phyloP scores from a whole-genome alignment of 352 stramenopile species.

The Phytophthora brassicae region DNA sequence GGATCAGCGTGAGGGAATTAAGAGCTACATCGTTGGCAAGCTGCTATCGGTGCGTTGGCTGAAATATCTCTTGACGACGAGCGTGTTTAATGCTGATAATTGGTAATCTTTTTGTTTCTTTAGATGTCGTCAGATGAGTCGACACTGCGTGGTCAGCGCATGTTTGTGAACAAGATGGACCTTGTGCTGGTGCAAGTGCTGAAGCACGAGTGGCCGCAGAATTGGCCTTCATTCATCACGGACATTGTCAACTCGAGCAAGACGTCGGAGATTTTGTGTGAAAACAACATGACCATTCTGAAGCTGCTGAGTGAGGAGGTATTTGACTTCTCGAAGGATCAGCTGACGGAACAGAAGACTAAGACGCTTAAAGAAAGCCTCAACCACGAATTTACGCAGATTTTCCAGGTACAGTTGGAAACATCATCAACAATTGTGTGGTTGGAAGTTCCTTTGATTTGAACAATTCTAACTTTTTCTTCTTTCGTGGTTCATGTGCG shows the following conservation, averaged over 20 bases:
- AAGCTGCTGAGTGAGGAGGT: slow-evolving; percentile 99
- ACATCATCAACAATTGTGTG: not conserved
- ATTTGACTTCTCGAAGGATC: slow-evolving; percentile 99
- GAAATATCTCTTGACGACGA: not conserved
- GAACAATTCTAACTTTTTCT: slow-evolving; percentile 2
- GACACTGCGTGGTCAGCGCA: slow-evolving; percentile 85
- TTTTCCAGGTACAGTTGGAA: slow-evolving; percentile 84
- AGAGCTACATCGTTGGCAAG: slow-evolving; percentile 98
- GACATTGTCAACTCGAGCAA: slow-evolving; percentile 94
- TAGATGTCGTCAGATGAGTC: slow-evolving; percentile 91
- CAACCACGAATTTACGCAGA: slow-evolving; percentile 98
- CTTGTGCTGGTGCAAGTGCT: slow-evolving; percentile 97
- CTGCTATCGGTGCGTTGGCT: slow-evolving; percentile 84
- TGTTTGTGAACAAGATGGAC: slow-evolving; percentile 97
- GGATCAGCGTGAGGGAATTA: slow-evolving; percentile 97
- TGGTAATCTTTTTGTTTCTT: slow-evolving; percentile 5
- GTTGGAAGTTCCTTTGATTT: not conserved
- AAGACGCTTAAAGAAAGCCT: slow-evolving; percentile 98
- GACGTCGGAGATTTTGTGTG: slow-evolving; percentile 97
- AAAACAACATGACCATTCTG: slow-evolving; percentile 99
- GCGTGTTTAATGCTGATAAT: not conserved
- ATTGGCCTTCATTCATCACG: slow-evolving; percentile 99
- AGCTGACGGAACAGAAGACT: slow-evolving; percentile 98
- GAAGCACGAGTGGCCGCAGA: slow-evolving; percentile 99
- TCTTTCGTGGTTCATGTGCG: not conserved